Conservation (phyloP, 352 stramenopile genomes). For the Globisporangium perplexum region DNA sequence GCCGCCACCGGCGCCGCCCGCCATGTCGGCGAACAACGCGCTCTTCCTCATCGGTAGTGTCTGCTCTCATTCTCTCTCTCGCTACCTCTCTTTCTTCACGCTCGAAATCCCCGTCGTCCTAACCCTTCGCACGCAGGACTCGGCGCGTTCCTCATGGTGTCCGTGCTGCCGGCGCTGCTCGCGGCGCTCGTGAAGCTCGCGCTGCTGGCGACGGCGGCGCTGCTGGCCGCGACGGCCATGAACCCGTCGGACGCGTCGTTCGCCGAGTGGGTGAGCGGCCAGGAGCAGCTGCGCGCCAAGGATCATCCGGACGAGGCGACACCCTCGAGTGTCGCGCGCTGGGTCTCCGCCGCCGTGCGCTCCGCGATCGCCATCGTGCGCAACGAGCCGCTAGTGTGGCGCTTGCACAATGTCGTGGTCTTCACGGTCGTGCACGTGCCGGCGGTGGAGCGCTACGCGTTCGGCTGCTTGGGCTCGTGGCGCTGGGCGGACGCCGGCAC, state of each 20-base stretch:
- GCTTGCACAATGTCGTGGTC: constrained; percentile 45
- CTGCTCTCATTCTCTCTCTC: neutral
- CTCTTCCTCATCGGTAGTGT: constrained; percentile 65
- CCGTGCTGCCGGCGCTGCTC: constrained; percentile 56
- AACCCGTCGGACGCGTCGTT: constrained; percentile 75
- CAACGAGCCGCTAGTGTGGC: constrained; percentile 62
- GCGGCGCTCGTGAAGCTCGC: constrained; percentile 32
- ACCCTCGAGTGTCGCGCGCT: constrained; percentile 42
- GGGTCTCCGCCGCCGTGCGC: constrained; percentile 65
- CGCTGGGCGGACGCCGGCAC: constrained; percentile 60
- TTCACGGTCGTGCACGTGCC: constrained; percentile 68
- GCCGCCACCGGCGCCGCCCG: constrained; percentile 7
- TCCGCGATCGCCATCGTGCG: constrained; percentile 57
- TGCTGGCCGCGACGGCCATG: constrained; percentile 29
- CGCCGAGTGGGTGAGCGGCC: constrained; percentile 51
- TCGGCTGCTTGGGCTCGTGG: constrained; percentile 65
- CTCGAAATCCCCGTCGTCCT: neutral
- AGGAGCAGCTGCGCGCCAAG: constrained; percentile 44
- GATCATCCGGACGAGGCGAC: constrained; percentile 14
- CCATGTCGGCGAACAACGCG: constrained; percentile 51
- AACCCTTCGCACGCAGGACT: constrained; percentile 25
- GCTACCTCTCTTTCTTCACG: neutral
- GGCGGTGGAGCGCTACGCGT: constrained; percentile 51
- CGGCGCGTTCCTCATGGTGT: constrained; percentile 63
- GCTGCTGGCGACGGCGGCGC: constrained; percentile 20